These are phyloP conservation scores for Botrytis tulipae DNA, from an alignment of 2,329 filamentous ascomycete species.

Conservation along the genomic window DNA sequence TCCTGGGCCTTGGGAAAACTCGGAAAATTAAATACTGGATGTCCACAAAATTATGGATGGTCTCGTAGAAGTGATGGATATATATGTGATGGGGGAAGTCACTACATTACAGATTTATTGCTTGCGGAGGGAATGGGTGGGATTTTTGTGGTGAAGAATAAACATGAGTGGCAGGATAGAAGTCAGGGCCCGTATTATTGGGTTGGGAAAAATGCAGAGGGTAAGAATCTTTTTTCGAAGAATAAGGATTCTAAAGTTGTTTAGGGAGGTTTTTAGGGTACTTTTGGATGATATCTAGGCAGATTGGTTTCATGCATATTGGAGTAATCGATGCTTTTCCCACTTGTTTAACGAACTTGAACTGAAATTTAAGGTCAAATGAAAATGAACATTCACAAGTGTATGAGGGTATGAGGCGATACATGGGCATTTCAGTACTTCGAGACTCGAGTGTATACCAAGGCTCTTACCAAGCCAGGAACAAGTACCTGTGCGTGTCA, in stretches of 20 bases:
- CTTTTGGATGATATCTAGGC: no score
- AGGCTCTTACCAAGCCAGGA: background rate
- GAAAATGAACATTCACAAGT: background rate
- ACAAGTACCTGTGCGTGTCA: background rate
- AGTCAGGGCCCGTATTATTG: constrained; percentile 14
- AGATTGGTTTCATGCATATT: background rate
- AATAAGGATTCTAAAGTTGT: background rate
- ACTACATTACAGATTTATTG: constrained; percentile 28
- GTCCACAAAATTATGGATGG: constrained; percentile 19
- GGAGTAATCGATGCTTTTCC: background rate
- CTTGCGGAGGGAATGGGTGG: constrained; percentile 29
- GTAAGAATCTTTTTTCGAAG: constrained; percentile 9
- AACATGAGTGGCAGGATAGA: constrained; percentile 16
- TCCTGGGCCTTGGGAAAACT: constrained; percentile 25
- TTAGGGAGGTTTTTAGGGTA: background rate
- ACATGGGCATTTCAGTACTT: no score
- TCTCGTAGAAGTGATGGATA: constrained; percentile 26
- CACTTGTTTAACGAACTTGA: background rate
- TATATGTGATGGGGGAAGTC: constrained; percentile 25
- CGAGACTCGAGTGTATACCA: background rate
- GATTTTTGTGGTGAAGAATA: constrained; percentile 15
- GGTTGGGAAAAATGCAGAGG: background rate
- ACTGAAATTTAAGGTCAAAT: background rate
- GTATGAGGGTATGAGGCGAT: background rate
- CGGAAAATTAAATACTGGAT: constrained; percentile 16